Percentiles rank a stretch among this genome's conserved stretches.
Conservation (phyloP, 306 rosid genomes). For the Malus domestica region DNA sequence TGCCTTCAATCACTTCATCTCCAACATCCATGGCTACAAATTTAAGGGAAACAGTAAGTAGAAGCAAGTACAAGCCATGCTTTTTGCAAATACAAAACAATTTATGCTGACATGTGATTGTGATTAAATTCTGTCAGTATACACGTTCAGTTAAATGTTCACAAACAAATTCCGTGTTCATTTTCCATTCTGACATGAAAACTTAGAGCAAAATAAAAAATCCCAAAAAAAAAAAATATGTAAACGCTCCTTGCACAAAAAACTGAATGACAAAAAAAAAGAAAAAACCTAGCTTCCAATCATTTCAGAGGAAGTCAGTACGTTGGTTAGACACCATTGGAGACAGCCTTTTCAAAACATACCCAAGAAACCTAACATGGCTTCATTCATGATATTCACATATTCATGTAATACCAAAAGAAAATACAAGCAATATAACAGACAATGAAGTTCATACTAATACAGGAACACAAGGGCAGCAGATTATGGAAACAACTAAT, state of each 20-base stretch:
- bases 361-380: not conserved
- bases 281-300: not conserved
- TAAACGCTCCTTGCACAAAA: not conserved
- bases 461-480: not conserved
- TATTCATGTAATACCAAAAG: not conserved
- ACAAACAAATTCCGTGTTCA: not conserved
- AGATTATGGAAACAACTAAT: not conserved
- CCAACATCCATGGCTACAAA: slow-evolving; percentile 34
- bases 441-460: not conserved
- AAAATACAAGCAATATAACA: not conserved
- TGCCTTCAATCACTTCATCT: slow-evolving; percentile 7
- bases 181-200: not conserved
- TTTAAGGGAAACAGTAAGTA: not conserved
- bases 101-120: not conserved
- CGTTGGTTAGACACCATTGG: not conserved
- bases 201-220: not conserved
- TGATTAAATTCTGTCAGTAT: not conserved
- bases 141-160: not conserved
- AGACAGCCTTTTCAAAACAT: not conserved
- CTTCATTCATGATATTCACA: not conserved
- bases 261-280: not conserved
- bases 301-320: not conserved
- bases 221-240: not conserved
- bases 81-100: not conserved
- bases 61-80: not conserved